Percentiles rank a stretch among this genome's conserved stretches.
Conservation (phyloP, 2,329 filamentous ascomycete genomes). For the Fusarium newnesense region DNA sequence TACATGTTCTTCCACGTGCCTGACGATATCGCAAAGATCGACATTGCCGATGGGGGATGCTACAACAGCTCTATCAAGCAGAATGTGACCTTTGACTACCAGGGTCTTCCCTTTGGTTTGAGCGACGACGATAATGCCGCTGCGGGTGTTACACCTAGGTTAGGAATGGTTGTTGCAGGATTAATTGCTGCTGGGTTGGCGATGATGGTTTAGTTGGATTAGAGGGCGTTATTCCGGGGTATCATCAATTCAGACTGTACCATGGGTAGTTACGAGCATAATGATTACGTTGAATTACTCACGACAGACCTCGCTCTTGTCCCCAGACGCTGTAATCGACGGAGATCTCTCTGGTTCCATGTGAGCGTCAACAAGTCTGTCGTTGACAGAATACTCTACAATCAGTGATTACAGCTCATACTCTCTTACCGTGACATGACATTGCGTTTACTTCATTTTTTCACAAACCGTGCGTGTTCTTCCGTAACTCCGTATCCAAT, state of each 20-base stretch:
- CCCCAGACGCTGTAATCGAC: neutral
- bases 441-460: neutral
- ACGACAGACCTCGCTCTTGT: neutral
- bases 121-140: conserved; percentile 49
- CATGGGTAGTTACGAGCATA: conserved; percentile 10
- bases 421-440: neutral
- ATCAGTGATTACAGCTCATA: neutral
- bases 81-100: conserved; percentile 76
- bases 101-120: conserved; percentile 65
- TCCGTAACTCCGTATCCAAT: neutral
- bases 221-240: neutral
- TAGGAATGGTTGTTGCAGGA: conserved; percentile 32
- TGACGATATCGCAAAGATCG: conserved; percentile 73
- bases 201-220: conserved; percentile 34
- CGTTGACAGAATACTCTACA: neutral
- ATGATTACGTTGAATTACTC: conserved; percentile 1
- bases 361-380: neutral
- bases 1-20: conserved; percentile 86
- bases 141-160: conserved; percentile 32
- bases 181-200: conserved; percentile 33
- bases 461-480: neutral
- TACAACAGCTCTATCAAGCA: conserved; percentile 72
- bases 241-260: neutral
- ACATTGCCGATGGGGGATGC: conserved; percentile 75
- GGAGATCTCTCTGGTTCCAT: too few species aligned